Conservation (phyloP, 1,139 yeast species). For the Sugiyamaella grinbergsii region DNA sequence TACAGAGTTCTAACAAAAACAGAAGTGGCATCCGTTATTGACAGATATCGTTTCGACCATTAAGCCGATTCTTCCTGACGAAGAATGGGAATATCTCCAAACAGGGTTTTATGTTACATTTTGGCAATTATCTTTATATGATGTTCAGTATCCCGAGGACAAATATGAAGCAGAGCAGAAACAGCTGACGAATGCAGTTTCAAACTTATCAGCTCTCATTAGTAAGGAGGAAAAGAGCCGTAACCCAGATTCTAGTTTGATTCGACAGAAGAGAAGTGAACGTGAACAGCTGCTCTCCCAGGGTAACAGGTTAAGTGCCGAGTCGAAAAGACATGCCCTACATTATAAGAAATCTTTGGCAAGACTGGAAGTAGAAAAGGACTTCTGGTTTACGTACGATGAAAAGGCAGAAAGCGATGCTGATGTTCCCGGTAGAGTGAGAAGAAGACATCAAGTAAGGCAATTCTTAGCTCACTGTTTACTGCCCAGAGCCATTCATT, state of each 20-base stretch:
- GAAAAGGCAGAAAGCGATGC: constrained; percentile 30
- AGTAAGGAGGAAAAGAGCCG: constrained; percentile 6
- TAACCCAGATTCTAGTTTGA: constrained; percentile 15
- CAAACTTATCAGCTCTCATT: not conserved
- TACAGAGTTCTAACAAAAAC: constrained; percentile 13
- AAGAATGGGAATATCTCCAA: constrained; percentile 47
- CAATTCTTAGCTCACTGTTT: constrained; percentile 64
- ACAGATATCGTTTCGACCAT: constrained; percentile 33
- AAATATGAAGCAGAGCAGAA: constrained; percentile 55
- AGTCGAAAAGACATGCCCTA: constrained; percentile 39
- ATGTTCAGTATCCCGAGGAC: constrained; percentile 58
- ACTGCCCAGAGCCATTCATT: constrained; percentile 74
- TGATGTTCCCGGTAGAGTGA: constrained; percentile 32
- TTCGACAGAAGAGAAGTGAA: constrained; percentile 25
- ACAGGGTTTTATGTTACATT: constrained; percentile 59
- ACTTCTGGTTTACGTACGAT: constrained; percentile 41
- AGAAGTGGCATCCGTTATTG: constrained; percentile 37
- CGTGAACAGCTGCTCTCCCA: constrained; percentile 30
- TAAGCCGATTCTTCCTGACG: constrained; percentile 31
- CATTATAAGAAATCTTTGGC: constrained; percentile 42
- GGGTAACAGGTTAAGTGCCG: constrained; percentile 36
- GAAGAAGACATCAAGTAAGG: constrained; percentile 37
- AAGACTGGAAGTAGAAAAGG: constrained; percentile 41
- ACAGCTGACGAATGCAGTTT: constrained; percentile 19
- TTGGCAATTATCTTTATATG: constrained; percentile 79